These are phyloP conservation scores for Scutellaria baicalensis DNA, from an alignment of 257 asterid species.

Conservation along the genomic window DNA sequence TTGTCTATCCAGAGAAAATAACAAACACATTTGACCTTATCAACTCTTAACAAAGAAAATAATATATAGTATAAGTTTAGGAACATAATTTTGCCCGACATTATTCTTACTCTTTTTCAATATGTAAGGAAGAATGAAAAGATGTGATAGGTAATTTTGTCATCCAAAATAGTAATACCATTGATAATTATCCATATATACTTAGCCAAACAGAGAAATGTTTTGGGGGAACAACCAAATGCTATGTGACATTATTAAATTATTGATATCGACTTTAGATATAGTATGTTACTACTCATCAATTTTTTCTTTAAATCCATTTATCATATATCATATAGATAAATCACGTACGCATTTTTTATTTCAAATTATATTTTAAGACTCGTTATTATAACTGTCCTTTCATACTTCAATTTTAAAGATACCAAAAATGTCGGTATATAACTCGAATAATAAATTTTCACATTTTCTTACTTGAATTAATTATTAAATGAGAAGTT, in stretches of 20 bases:
- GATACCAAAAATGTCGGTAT: no score
- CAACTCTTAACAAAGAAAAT: no score
- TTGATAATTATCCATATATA: conserved; percentile 5
- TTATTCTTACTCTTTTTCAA: background rate
- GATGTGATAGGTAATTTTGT: background rate
- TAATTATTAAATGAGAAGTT: background rate
- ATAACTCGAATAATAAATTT: background rate
- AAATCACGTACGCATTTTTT: background rate
- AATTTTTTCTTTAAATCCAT: background rate
- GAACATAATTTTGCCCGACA: no score
- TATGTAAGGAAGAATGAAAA: background rate
- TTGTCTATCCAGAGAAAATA: no score
- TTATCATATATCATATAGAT: no score
- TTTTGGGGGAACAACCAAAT: conserved; percentile 16
- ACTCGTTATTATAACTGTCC: background rate
- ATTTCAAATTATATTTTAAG: background rate
- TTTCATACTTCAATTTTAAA: background rate
- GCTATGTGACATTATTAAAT: conserved; percentile 17
- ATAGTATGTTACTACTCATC: background rate
- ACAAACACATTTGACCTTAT: no score
- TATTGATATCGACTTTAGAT: background rate
- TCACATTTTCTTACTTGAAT: background rate
- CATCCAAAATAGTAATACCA: background rate
- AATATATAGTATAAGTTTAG: no score
- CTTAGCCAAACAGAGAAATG: conserved; percentile 12